Evolutionary conservation across 306 rosid species (phyloP), one percentile per base, ranked within the genome.

Genomic region (Macrotyloma uniflorum): DNA sequence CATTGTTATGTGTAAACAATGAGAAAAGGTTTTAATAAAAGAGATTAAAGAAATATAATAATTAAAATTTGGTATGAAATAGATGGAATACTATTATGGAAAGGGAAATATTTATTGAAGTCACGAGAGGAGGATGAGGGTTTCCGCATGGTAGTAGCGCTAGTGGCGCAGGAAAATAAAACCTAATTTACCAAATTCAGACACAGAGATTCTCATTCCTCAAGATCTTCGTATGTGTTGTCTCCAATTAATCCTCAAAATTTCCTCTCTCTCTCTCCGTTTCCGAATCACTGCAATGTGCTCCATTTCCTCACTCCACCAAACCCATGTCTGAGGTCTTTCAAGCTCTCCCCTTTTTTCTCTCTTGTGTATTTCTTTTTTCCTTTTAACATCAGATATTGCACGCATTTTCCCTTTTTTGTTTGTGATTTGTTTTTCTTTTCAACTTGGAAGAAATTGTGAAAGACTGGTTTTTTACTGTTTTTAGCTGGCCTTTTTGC

Each of bases 131-230:
- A 66, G 51, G 50, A 67, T 70, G 80, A 74, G 83, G 72, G 72
- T 8, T 35, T 70, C 77, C 79, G 57, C 80, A 82, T 38, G 6
- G 16, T 61, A 86, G 58, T 24, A 82, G 53, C 80, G 79, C 51
- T 69, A 40, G 67, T 43, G 61, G 49, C 58, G 78, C 67, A 66
- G 72, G 71, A 80, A 61, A 79, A 54, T 55, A 84, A 86, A 88
- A 90, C 97, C 97, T 88, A 92, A 90, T 79, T 83, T 78, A 75
- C 85, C 90, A 78, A 80, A 88, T 76, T 73, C 88, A 67, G 90
- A 88, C 91, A 81, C 45, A 54, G 26, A 55, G 80, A 78, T 67
- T 62, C 74, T 74, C 84, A 87, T 73, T 65, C 68, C 46, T 45
- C 46, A 24, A 49, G 23, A 81, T 81, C 78, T 81, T 74, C 16